Conservation (phyloP, 2,329 filamentous ascomycete genomes). For the Ophiostoma quercus region DNA sequence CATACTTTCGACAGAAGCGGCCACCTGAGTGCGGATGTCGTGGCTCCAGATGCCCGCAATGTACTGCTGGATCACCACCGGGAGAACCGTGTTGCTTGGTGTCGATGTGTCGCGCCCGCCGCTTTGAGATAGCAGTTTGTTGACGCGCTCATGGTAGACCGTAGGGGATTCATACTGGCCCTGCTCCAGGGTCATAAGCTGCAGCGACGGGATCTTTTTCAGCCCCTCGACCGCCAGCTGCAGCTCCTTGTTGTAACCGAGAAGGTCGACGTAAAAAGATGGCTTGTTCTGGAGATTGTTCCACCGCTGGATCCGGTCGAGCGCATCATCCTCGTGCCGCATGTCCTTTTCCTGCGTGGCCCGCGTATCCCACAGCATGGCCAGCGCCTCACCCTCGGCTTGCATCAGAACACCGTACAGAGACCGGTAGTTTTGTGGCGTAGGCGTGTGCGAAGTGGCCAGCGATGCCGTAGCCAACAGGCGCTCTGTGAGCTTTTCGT, state of each 20-base stretch:
- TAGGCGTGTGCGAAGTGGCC: conserved; percentile 32
- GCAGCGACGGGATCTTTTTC: conserved; percentile 48
- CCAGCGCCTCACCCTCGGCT: conserved; percentile 52
- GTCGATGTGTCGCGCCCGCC: conserved; percentile 30
- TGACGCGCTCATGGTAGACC: conserved; percentile 46
- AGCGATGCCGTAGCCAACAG: conserved; percentile 47
- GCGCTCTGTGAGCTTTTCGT: conserved; percentile 42
- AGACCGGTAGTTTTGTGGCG: conserved; percentile 40
- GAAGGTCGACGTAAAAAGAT: conserved; percentile 43
- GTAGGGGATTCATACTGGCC: conserved; percentile 47
- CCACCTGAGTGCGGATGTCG: conserved; percentile 43
- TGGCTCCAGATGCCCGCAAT: conserved; percentile 48
- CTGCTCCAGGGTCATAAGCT: conserved; percentile 51
- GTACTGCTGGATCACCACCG: conserved; percentile 42
- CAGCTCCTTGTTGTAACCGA: conserved; percentile 50
- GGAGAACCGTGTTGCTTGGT: conserved; percentile 28
- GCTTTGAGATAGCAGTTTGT: conserved; percentile 38
- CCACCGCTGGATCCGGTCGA: conserved; percentile 43
- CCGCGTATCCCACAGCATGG: conserved; percentile 43
- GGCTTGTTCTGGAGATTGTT: conserved; percentile 38
- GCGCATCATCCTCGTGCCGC: conserved; percentile 36
- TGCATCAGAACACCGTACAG: conserved; percentile 51
- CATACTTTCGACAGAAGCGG: conserved; percentile 32
- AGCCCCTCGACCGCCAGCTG: conserved; percentile 44
- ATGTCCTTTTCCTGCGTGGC: conserved; percentile 36